Percentiles rank a stretch among this genome's conserved stretches.
phyloP scores from a whole-genome alignment of 345 rosid genomes.

The Acer yangbiense region DNA sequence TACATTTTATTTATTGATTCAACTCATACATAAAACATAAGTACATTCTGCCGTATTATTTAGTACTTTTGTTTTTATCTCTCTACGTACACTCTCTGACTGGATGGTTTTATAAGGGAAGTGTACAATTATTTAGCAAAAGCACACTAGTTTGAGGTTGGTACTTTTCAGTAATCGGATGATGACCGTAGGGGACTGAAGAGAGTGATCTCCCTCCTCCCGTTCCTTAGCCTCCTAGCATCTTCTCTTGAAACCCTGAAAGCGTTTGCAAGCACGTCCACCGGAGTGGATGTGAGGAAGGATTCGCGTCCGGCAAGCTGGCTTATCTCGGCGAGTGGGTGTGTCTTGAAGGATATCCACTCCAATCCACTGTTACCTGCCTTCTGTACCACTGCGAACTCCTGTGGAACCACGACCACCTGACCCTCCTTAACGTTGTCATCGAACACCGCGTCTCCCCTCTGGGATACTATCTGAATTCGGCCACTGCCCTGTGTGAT shows the following conservation, averaged over 20 bases:
- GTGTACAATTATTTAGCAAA: too few species aligned
- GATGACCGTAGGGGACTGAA: slow-evolving; percentile 10
- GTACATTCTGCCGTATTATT: too few species aligned
- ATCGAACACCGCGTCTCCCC: slow-evolving; percentile 31
- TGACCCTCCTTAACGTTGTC: slow-evolving; percentile 37
- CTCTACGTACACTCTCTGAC: too few species aligned
- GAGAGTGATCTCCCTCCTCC: slow-evolving; percentile 25
- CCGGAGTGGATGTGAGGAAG: slow-evolving; percentile 30
- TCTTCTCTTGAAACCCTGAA: slow-evolving; percentile 38
- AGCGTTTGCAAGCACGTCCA: slow-evolving; percentile 36
- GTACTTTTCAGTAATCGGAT: too few species aligned
- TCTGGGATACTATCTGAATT: slow-evolving; percentile 37
- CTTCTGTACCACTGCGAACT: slow-evolving; percentile 32
- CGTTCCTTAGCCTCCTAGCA: slow-evolving; percentile 34
- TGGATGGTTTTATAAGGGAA: too few species aligned
- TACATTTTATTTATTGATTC: too few species aligned
- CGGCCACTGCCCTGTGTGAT: slow-evolving; percentile 32
- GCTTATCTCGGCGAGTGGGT: slow-evolving; percentile 23
- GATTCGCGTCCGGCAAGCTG: slow-evolving; percentile 40
- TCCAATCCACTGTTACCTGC: slow-evolving; percentile 35
- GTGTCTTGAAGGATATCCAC: slow-evolving; percentile 45
- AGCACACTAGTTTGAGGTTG: too few species aligned
- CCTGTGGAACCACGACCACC: slow-evolving; percentile 38
- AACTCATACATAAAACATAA: too few species aligned
- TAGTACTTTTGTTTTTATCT: too few species aligned